Evolutionary conservation across 768 basidiomycete species (phyloP).

Genomic region (Tulasnella sp.): DNA sequence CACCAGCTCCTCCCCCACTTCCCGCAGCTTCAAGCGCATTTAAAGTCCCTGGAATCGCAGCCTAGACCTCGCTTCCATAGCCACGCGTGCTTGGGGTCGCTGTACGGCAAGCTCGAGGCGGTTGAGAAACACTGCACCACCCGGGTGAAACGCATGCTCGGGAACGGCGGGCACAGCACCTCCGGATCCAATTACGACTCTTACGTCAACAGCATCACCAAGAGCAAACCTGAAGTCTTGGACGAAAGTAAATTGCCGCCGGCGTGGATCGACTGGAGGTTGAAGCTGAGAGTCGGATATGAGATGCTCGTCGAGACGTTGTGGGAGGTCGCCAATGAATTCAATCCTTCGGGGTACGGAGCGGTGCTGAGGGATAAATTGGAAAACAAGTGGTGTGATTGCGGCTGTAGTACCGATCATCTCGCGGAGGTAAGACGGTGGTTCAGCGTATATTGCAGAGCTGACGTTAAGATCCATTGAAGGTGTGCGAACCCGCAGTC

Average conservation of each 20-base stretch:
- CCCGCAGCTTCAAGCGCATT: slow-evolving; percentile 46
- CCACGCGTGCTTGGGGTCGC: slow-evolving; percentile 50
- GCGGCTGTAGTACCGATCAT: slow-evolving; percentile 70
- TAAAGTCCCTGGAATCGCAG: slow-evolving; percentile 48
- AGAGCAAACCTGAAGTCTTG: neutral
- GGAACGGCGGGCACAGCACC: neutral
- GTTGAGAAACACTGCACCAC: slow-evolving; percentile 25
- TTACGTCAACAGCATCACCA: neutral
- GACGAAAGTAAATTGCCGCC: slow-evolving; percentile 18
- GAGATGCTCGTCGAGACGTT: slow-evolving; percentile 51
- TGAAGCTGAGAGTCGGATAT: slow-evolving; percentile 51
- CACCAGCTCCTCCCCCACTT: slow-evolving; percentile 51
- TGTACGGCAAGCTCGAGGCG: slow-evolving; percentile 45
- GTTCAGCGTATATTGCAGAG: neutral
- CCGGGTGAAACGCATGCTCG: neutral
- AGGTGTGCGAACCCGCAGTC: slow-evolving; percentile 60
- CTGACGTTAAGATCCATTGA: neutral
- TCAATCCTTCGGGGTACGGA: slow-evolving; percentile 37
- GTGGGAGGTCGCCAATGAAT: slow-evolving; percentile 56
- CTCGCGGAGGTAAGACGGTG: slow-evolving; percentile 36
- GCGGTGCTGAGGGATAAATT: slow-evolving; percentile 58
- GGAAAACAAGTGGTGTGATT: slow-evolving; percentile 68
- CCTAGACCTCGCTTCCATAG: slow-evolving; percentile 48
- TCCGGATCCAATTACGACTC: neutral
- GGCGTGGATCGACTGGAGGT: slow-evolving; percentile 48